phyloP scores from a whole-genome alignment of 2,329 filamentous ascomycete genomes.

The Trichoderma simmonsii region DNA sequence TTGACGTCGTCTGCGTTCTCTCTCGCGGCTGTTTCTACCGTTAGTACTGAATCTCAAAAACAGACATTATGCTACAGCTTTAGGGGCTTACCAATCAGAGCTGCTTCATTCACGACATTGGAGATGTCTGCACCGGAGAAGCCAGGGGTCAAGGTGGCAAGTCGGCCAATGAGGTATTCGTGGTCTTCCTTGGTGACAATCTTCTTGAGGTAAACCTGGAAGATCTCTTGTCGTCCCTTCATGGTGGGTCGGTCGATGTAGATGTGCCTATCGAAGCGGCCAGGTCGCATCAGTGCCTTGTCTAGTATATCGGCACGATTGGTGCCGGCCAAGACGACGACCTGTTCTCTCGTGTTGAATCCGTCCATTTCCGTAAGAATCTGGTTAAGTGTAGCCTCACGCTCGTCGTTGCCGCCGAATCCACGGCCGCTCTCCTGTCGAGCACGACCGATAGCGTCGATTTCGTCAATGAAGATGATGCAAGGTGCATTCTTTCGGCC shows the following conservation, averaged over 20 bases:
- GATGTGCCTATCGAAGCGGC: slow-evolving; percentile 96
- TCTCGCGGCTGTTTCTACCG: slow-evolving; percentile 65
- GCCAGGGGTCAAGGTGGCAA: slow-evolving; percentile 89
- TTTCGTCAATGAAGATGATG: slow-evolving; percentile 99
- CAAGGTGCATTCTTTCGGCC: slow-evolving; percentile 95
- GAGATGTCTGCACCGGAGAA: slow-evolving; percentile 98
- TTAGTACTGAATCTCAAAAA: slow-evolving; percentile 20
- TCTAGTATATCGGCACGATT: slow-evolving; percentile 94
- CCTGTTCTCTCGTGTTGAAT: slow-evolving; percentile 94
- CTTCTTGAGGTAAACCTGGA: slow-evolving; percentile 89
- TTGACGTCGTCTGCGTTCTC: slow-evolving; percentile 74
- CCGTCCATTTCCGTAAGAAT: slow-evolving; percentile 99
- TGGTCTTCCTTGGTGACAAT: slow-evolving; percentile 90
- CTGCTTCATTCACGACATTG: slow-evolving; percentile 97
- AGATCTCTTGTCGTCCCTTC: slow-evolving; percentile 94
- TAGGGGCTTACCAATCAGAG: slow-evolving; percentile 70
- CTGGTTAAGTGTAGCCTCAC: slow-evolving; percentile 95
- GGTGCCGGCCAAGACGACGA: slow-evolving; percentile 94
- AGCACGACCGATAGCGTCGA: slow-evolving; percentile 93
- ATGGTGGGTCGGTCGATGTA: slow-evolving; percentile 93
- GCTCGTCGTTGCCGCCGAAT: slow-evolving; percentile 91
- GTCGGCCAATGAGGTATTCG: slow-evolving; percentile 80
- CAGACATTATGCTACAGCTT: not conserved
- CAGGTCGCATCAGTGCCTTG: slow-evolving; percentile 92
- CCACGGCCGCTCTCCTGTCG: slow-evolving; percentile 69